A percentile compares a stretch with the other conserved stretches of the same genome.
Conservation (phyloP, 257 asterid species). For the Solanum etuberosum region DNA sequence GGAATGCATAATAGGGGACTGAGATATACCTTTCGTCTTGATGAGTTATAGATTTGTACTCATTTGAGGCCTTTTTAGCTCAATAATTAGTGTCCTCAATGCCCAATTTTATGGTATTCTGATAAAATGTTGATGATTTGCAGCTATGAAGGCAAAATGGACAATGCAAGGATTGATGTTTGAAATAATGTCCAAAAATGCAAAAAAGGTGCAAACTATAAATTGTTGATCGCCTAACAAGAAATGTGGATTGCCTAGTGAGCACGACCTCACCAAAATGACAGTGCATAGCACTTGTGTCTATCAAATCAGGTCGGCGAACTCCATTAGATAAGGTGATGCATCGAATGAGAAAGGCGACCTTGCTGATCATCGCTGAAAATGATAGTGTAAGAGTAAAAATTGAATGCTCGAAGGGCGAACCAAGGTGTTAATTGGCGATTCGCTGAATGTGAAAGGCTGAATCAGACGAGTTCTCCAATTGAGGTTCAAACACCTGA, state of each 20-base stretch:
- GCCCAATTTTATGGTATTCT: not conserved
- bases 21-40: not conserved
- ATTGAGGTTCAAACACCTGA: no score
- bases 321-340: no score
- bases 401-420: no score
- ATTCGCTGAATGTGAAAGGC: no score
- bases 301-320: not conserved
- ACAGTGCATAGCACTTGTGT: not conserved
- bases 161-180: not conserved
- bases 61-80: not conserved
- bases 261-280: not conserved
- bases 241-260: not conserved
- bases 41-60: not conserved
- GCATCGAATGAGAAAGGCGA: not conserved
- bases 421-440: no score
- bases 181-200: not conserved
- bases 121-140: not conserved
- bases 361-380: no score
- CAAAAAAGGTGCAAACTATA: no score
- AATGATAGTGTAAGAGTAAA: no score
- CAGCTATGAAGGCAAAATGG: not conserved
- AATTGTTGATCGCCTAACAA: not conserved
- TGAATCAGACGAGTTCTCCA: no score
- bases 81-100: not conserved
- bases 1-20: not conserved